phyloP scores from a whole-genome alignment of 495 filamentous ascomycete genomes.

The Penicillium robsamsonii region DNA sequence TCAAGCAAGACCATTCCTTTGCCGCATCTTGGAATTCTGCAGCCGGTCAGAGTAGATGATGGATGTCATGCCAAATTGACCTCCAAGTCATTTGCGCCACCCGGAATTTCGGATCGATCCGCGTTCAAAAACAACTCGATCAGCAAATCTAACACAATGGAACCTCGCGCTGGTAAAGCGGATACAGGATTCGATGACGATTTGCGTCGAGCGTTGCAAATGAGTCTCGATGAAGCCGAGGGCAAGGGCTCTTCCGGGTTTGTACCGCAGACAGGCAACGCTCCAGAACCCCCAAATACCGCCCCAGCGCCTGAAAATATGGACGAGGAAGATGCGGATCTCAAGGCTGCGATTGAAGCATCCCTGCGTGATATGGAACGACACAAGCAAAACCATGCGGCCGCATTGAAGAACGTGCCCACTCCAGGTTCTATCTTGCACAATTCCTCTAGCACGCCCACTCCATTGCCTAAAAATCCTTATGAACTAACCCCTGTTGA shows the following conservation, averaged over 20 bases:
- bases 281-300: conserved; percentile 41
- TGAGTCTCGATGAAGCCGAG: conserved; percentile 94
- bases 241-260: conserved; percentile 68
- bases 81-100: conserved; percentile 57
- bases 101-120: conserved; percentile 43
- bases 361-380: conserved; percentile 98
- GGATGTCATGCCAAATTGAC: conserved; percentile 90
- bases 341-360: conserved; percentile 94
- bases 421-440: conserved; percentile 35
- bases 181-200: conserved; percentile 93
- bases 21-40: conserved; percentile 87
- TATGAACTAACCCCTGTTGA: conserved; percentile 94
- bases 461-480: conserved; percentile 73
- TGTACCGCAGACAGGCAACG: conserved; percentile 58
- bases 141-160: conserved; percentile 64
- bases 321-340: conserved; percentile 76
- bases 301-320: conserved; percentile 32
- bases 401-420: conserved; percentile 66
- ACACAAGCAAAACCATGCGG: conserved; percentile 88
- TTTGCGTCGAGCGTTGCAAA: conserved; percentile 84
- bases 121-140: conserved; percentile 52
- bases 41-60: conserved; percentile 94
- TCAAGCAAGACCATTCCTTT: conserved; percentile 85
- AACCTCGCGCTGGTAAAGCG: conserved; percentile 81
- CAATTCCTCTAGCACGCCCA: conserved; percentile 26